A percentile compares a stretch with the other conserved stretches of the same genome.
These are phyloP conservation scores for Boletus reticulatus DNA, from an alignment of 768 basidiomycete genomes.

Conservation along the genomic window DNA sequence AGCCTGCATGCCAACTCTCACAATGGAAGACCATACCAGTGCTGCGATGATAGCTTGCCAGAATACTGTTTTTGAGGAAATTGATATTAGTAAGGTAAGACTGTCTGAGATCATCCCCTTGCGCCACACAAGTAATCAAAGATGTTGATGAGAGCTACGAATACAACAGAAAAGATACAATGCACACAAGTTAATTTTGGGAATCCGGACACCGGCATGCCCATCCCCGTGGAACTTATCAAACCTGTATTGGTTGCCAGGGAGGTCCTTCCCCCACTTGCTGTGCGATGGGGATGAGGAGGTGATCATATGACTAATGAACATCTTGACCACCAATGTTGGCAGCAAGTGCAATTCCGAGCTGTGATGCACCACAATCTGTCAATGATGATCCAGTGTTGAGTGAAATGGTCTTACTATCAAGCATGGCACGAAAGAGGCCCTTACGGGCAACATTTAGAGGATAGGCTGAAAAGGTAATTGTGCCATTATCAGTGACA, in stretches of 20 bases:
- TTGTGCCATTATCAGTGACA: slow-evolving; percentile 21
- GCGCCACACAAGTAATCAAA: slow-evolving; percentile 62
- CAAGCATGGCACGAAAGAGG: slow-evolving; percentile 85
- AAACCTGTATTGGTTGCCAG: slow-evolving; percentile 79
- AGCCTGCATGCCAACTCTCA: too few species aligned
- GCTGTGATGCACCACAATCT: slow-evolving; percentile 40
- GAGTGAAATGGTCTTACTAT: slow-evolving; percentile 57
- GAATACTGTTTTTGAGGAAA: slow-evolving; percentile 92
- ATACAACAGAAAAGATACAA: not conserved
- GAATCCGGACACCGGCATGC: slow-evolving; percentile 98
- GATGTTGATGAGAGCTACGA: not conserved
- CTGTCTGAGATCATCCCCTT: slow-evolving; percentile 93
- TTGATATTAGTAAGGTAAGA: slow-evolving; percentile 82
- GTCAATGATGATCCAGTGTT: not conserved
- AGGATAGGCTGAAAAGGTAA: slow-evolving; percentile 73
- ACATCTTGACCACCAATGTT: slow-evolving; percentile 98
- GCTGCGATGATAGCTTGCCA: slow-evolving; percentile 91
- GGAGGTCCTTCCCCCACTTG: slow-evolving; percentile 81
- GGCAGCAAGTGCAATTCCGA: slow-evolving; percentile 96
- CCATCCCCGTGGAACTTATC: slow-evolving; percentile 96
- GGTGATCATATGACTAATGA: slow-evolving; percentile 98
- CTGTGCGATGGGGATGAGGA: slow-evolving; percentile 95
- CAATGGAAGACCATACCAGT: slow-evolving; percentile 42
- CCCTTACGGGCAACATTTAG: slow-evolving; percentile 82
- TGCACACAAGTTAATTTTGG: slow-evolving; percentile 96